Conservation (phyloP, 495 filamentous ascomycete species). For the Aspergillus incahuasiensis region DNA sequence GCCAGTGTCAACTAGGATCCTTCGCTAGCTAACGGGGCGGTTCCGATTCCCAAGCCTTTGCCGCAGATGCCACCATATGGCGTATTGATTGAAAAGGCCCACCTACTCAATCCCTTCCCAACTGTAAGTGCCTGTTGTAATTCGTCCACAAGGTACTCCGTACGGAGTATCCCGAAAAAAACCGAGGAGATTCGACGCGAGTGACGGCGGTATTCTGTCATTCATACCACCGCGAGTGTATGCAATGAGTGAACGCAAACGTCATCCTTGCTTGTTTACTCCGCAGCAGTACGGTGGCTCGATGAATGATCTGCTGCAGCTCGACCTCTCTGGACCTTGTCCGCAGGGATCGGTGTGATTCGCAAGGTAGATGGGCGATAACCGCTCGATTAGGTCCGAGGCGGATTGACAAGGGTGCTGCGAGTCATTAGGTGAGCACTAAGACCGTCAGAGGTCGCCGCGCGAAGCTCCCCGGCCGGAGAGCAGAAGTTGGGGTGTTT, state of each 20-base stretch:
- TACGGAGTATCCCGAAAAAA: no score
- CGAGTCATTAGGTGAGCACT: constrained; percentile 15
- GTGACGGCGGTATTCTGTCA: neutral
- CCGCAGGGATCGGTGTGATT: neutral
- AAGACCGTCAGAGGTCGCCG: neutral
- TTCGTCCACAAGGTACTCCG: no score
- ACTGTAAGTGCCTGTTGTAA: no score
- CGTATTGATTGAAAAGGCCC: neutral
- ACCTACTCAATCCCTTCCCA: neutral
- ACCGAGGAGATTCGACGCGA: neutral
- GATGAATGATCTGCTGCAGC: neutral
- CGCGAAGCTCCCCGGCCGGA: neutral
- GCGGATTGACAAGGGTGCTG: constrained; percentile 8
- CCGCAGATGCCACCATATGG: neutral
- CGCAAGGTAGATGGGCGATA: neutral
- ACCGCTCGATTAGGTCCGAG: neutral
- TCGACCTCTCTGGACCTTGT: neutral
- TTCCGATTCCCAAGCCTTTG: neutral
- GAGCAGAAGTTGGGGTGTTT: neutral
- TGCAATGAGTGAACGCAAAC: neutral
- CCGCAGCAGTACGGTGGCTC: neutral
- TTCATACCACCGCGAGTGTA: neutral
- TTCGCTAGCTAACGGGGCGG: neutral
- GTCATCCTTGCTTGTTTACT: neutral
- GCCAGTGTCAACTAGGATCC: neutral